Conservation (phyloP, 2,329 filamentous ascomycete genomes). For the Ophiosphaerella narmari region DNA sequence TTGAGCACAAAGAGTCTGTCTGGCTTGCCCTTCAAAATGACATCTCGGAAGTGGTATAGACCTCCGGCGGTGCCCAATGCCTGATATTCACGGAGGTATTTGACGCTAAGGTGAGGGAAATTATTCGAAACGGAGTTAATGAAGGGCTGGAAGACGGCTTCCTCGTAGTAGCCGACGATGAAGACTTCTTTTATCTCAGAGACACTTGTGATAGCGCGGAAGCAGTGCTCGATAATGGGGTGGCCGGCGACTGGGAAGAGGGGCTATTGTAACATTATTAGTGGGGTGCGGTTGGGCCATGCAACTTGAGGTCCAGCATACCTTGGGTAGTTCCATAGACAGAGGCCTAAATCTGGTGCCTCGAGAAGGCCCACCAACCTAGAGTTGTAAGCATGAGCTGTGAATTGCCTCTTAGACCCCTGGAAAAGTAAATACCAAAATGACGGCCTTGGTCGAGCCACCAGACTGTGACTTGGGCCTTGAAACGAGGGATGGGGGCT, state of each 20-base stretch:
- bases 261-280: conserved; percentile 61
- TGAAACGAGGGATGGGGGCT: conserved; percentile 42
- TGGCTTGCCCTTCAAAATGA: conserved; percentile 92
- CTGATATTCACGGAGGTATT: conserved; percentile 97
- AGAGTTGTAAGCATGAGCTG: conserved; percentile 29
- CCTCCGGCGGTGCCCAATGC: conserved; percentile 94
- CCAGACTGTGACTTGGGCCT: conserved; percentile 41
- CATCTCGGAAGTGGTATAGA: conserved; percentile 98
- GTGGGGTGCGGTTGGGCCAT: conserved; percentile 15
- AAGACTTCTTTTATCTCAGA: conserved; percentile 94
- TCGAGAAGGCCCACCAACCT: conserved; percentile 95
- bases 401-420: background rate
- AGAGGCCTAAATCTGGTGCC: conserved; percentile 94
- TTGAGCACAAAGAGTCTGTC: conserved; percentile 97
- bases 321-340: conserved; percentile 94
- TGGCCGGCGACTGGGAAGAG: conserved; percentile 98
- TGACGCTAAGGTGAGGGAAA: conserved; percentile 86
- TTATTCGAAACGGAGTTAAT: conserved; percentile 87
- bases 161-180: conserved; percentile 98
- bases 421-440: conserved; percentile 68
- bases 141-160: conserved; percentile 95
- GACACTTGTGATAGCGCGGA: conserved; percentile 88
- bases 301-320: conserved; percentile 47
- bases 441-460: conserved; percentile 83
- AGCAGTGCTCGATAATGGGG: conserved; percentile 97